A percentile compares a stretch with the other conserved stretches of the same genome.
phyloP scores from a whole-genome alignment of 1,284 basidiomycete species.

The Pascua sp. region DNA sequence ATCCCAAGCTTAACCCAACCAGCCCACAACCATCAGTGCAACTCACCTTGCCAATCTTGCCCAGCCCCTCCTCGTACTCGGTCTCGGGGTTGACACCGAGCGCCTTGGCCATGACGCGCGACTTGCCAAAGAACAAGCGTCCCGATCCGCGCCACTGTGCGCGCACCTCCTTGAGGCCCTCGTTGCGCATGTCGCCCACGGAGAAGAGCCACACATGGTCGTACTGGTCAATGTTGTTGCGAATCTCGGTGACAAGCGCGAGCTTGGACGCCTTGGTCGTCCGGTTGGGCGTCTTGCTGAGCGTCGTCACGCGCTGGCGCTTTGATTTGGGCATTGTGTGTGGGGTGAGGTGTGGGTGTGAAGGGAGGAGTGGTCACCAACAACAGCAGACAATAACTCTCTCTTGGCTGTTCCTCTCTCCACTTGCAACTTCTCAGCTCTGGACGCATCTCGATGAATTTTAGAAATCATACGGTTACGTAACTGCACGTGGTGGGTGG shows the following conservation, averaged over 20 bases:
- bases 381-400: neutral
- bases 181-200: slow-evolving; percentile 91
- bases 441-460: neutral
- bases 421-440: neutral
- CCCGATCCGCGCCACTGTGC: slow-evolving; percentile 89
- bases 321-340: slow-evolving; percentile 76
- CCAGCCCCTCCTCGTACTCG: slow-evolving; percentile 76
- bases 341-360: neutral
- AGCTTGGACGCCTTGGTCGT: slow-evolving; percentile 69
- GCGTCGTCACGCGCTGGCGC: slow-evolving; percentile 67
- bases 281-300: slow-evolving; percentile 56
- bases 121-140: slow-evolving; percentile 88
- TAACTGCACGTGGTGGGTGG: neutral
- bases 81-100: slow-evolving; percentile 83
- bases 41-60: slow-evolving; percentile 73
- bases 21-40: no score
- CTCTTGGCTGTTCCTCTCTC: neutral
- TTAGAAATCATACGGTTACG: slow-evolving; percentile 2
- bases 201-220: slow-evolving; percentile 93
- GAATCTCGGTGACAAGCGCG: slow-evolving; percentile 74
- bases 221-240: slow-evolving; percentile 67
- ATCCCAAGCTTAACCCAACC: no score
- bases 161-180: slow-evolving; percentile 89
- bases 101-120: slow-evolving; percentile 92
- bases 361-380: neutral